Conservation (phyloP, 306 rosid species). For the Crotalaria pallida region DNA sequence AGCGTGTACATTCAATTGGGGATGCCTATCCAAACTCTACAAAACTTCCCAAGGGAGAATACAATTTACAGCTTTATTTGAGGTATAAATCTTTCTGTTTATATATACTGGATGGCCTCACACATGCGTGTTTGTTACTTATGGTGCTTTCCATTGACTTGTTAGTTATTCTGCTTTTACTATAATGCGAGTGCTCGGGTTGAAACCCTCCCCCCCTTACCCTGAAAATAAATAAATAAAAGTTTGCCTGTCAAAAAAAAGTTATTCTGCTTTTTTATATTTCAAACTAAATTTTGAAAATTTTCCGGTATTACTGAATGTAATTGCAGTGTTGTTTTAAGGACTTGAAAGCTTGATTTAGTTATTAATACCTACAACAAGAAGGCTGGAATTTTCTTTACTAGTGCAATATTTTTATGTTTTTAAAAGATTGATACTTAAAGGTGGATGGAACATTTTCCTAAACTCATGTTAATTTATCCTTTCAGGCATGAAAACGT, state of each 20-base stretch:
- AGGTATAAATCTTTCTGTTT: constrained; percentile 48
- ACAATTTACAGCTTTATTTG: constrained; percentile 63
- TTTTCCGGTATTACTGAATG: neutral
- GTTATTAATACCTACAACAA: neutral
- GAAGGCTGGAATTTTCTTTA: neutral
- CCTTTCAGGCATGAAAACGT: constrained; percentile 79
- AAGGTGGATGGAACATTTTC: neutral
- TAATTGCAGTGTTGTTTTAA: neutral
- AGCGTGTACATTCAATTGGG: constrained; percentile 82
- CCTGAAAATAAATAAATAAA: too few species aligned
- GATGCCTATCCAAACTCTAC: constrained; percentile 68
- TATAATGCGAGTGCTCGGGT: too few species aligned
- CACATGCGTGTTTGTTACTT: constrained; percentile 14
- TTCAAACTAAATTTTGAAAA: neutral
- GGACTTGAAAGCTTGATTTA: constrained; percentile 14
- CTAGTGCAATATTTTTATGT: constrained; percentile 15
- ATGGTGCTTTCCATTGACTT: constrained; percentile 2
- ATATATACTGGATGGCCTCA: constrained; percentile 17
- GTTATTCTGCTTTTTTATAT: constrained; percentile 10
- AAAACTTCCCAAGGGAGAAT: constrained; percentile 93
- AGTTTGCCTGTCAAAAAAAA: too few species aligned
- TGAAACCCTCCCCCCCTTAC: too few species aligned
- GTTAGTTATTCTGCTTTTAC: too few species aligned
- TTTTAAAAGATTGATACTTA: neutral
- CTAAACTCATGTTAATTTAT: constrained; percentile 14